Evolutionary conservation across 1,284 basidiomycete species (phyloP), one percentile per base, ranked within the genome.

Genomic region (Rhodotorula mucilaginosa): DNA sequence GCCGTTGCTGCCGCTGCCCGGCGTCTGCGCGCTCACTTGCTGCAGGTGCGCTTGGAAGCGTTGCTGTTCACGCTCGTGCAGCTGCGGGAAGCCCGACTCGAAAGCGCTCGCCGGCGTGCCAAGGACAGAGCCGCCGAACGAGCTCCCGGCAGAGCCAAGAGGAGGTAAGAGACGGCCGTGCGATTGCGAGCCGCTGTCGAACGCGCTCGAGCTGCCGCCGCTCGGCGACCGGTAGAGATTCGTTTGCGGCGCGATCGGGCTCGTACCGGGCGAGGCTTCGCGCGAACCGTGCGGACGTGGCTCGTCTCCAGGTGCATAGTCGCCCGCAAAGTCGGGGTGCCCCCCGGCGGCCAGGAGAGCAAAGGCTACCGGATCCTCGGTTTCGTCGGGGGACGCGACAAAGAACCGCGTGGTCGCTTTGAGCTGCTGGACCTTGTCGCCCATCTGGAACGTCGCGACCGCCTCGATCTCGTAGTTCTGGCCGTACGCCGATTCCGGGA

Each of bases 381-480:
- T 61, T 12, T 74, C 72, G 59, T 56, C 58, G 21, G 73, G 59
- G 5, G 68, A 69, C 6, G 73, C 75, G 15, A 76, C 70, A 19
- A 70, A 52, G 58, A 76, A 60, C 12, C 29, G 23, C 5, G 67
- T 65, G 29, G 64, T 64, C 56, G 73, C 67, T 23, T 62, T 46
- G 13, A 76, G 62, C 34, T 74, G 67, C 29, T 72, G 70, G 5
- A 68, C 65, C 58, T 68, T 67, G 72, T 57, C 62, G n/a, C 57
- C 67, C 34, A 64, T 66, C 31, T 73, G 68, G 39, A 74, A 71
- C 15, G 72, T 69, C 21, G 74, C 72, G 23, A 74, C 61, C 0
- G 68, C 74, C 23, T 70, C 61, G 57, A 77, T 54, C 39, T 72
- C 73, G 64, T 69, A 47, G n/a, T 48, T 59, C 47, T 74, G 68